These are phyloP conservation scores for Hortiboletus flavorubellus DNA, from an alignment of 768 basidiomycete species.

Conservation along the genomic window DNA sequence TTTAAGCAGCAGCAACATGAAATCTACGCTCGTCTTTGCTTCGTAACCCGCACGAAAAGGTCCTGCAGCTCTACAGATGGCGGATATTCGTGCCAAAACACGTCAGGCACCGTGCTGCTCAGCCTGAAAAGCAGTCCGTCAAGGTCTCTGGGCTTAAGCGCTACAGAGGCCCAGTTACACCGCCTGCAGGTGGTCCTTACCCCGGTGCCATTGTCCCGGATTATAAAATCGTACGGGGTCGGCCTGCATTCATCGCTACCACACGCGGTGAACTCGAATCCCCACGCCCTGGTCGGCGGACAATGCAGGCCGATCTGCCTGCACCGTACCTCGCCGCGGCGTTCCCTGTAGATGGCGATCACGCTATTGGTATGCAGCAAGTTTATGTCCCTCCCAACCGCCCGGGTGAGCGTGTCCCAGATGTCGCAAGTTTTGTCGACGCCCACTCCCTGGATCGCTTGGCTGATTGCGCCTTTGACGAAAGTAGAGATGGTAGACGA, in stretches of 20 bases:
- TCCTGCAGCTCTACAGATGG: neutral
- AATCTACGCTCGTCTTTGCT: too few relatives aligned
- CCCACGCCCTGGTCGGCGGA: neutral
- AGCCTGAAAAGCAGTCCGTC: neutral
- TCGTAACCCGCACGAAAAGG: neutral
- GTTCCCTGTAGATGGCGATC: neutral
- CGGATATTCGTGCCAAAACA: slow-evolving; percentile 2
- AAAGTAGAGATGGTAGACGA: neutral
- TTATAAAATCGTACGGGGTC: neutral
- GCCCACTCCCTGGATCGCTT: neutral
- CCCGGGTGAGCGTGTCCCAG: neutral
- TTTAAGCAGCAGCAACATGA: too few relatives aligned
- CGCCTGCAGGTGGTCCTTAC: neutral
- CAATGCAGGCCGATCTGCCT: neutral
- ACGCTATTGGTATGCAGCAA: neutral
- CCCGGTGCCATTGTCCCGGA: neutral
- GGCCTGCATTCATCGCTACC: neutral
- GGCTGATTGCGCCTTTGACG: neutral
- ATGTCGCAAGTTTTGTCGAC: neutral
- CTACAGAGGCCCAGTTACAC: neutral
- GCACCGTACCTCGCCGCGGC: neutral
- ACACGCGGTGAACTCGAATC: neutral
- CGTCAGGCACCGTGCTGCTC: neutral
- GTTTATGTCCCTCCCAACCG: neutral
- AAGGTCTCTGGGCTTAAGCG: too few relatives aligned